Evolutionary conservation across 139 green algal genomes (phyloP).

Genomic region (Pedinophyceae sp.): DNA sequence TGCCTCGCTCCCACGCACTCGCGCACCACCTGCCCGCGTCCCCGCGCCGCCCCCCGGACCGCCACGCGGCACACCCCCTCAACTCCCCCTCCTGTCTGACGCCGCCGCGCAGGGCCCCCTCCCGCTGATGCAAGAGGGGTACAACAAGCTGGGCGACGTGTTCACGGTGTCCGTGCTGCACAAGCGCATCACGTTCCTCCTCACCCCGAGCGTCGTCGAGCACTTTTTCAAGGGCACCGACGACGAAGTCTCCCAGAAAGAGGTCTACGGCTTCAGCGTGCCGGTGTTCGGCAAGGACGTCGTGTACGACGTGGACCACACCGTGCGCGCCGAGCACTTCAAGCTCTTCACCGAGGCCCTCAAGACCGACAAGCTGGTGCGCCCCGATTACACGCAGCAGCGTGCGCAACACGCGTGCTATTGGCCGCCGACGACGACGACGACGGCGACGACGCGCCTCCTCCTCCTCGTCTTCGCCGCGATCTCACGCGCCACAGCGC

Average conservation of each 20-base stretch:
- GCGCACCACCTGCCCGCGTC: too few species aligned
- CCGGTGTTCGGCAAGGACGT: conserved; percentile 92
- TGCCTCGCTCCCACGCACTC: too few species aligned
- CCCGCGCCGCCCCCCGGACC: too few species aligned
- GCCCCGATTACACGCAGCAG: conserved; percentile 4
- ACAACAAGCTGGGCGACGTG: conserved; percentile 68
- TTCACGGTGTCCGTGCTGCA: conserved; percentile 94
- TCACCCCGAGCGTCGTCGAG: conserved; percentile 65
- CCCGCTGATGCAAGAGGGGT: conserved; percentile 66
- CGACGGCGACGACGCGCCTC: too few species aligned
- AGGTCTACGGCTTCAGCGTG: conserved; percentile 96
- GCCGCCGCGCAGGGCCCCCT: too few species aligned
- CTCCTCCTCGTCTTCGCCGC: too few species aligned
- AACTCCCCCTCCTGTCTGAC: too few species aligned
- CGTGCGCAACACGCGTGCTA: too few species aligned
- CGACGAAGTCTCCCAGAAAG: conserved; percentile 67
- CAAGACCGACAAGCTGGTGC: conserved; percentile 62
- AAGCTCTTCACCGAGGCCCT: conserved; percentile 87
- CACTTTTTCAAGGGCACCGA: conserved; percentile 95
- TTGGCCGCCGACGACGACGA: too few species aligned
- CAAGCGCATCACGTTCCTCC: conserved; percentile 90
- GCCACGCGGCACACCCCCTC: too few species aligned
- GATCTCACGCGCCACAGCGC: too few species aligned
- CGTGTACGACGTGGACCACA: conserved; percentile 95
- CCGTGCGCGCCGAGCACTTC: conserved; percentile 87